phyloP scores from a whole-genome alignment of 176 grass and related monocot genomes.

The Phragmites australis region DNA sequence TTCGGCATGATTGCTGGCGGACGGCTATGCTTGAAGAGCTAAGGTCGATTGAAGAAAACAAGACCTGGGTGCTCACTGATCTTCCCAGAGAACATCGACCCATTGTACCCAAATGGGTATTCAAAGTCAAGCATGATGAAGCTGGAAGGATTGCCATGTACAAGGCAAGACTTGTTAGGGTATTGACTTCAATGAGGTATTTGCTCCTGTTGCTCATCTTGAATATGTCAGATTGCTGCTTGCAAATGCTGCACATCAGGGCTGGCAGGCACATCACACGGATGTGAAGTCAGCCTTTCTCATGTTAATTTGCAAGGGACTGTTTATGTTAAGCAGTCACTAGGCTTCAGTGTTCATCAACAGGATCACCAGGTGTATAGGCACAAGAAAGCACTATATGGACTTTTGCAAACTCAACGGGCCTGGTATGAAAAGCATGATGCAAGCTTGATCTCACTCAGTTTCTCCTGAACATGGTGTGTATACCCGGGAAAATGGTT shows the following conservation, averaged over 20 bases:
- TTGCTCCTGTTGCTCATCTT: neutral
- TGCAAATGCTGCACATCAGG: neutral
- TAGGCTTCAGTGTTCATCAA: too few species aligned
- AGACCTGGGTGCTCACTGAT: neutral
- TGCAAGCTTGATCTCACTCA: too few species aligned
- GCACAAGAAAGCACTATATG: too few species aligned
- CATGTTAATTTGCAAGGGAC: neutral
- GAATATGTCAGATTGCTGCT: neutral
- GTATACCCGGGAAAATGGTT: too few species aligned
- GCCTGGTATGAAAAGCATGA: too few species aligned
- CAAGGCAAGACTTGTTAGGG: neutral
- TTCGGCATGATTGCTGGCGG: neutral
- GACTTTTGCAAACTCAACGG: too few species aligned
- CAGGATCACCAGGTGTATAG: too few species aligned
- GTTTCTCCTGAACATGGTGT: too few species aligned
- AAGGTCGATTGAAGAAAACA: neutral
- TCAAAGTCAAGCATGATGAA: neutral
- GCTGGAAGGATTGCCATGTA: neutral
- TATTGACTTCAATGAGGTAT: neutral
- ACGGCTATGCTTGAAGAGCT: neutral
- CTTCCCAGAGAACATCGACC: neutral
- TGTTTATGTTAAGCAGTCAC: neutral
- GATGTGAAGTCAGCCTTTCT: neutral
- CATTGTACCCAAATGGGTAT: neutral
- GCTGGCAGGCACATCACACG: neutral